A percentile compares a stretch with the other conserved stretches of the same genome.
Conservation (phyloP, 805 yeast genomes). For the Candida vaughaniae region DNA sequence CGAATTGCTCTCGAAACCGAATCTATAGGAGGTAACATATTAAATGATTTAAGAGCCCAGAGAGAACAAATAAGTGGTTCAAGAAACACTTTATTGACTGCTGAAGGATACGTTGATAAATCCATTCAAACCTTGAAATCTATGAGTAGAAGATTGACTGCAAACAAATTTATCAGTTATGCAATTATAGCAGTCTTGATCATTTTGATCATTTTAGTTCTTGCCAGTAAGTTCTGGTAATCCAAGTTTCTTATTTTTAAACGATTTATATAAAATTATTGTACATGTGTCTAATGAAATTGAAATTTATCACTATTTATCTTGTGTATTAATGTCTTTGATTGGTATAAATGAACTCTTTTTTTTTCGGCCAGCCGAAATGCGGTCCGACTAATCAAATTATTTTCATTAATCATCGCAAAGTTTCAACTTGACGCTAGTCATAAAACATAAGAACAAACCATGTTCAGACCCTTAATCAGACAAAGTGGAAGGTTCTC, state of each 20-base stretch:
- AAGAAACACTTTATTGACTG: constrained; percentile 81
- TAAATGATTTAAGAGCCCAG: constrained; percentile 86
- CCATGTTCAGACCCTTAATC: no score
- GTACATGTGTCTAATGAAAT: no score
- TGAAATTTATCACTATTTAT: no score
- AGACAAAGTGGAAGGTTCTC: no score
- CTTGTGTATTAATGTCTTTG: no score
- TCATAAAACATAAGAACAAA: no score
- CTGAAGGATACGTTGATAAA: constrained; percentile 90
- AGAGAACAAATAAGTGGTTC: constrained; percentile 88
- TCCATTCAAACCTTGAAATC: constrained; percentile 80
- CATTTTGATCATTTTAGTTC: constrained; percentile 74
- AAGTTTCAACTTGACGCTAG: background rate
- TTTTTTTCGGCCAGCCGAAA: background rate
- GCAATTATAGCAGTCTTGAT: constrained; percentile 89
- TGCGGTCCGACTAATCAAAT: constrained; percentile 10
- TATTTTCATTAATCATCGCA: constrained; percentile 8
- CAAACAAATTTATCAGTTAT: constrained; percentile 85
- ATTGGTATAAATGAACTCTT: no score
- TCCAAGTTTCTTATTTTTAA: no score
- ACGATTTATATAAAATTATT: no score
- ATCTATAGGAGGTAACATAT: constrained; percentile 82
- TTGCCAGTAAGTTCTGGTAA: constrained; percentile 77
- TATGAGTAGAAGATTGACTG: constrained; percentile 91
- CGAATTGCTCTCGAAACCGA: constrained; percentile 93